Conservation (phyloP, 2,329 filamentous ascomycete species). For the Cladorrhinum sp. region DNA sequence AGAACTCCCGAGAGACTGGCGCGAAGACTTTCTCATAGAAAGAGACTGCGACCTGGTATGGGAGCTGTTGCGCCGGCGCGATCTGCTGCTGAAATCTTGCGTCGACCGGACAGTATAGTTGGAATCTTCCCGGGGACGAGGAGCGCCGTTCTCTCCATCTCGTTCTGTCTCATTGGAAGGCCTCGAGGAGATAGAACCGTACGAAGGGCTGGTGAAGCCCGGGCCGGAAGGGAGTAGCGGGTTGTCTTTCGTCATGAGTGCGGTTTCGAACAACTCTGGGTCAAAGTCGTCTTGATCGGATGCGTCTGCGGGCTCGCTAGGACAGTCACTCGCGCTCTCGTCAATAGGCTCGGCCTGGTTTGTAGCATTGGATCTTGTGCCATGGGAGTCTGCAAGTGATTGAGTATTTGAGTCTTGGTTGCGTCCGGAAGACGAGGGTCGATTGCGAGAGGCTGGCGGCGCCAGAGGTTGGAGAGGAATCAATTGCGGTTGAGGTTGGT, state of each 20-base stretch:
- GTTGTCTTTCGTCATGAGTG: slow-evolving; percentile 29
- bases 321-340: slow-evolving; percentile 20
- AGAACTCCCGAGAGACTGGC: slow-evolving; percentile 47
- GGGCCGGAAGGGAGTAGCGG: slow-evolving; percentile 33
- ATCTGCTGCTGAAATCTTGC: slow-evolving; percentile 1
- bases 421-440: slow-evolving; percentile 10
- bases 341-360: slow-evolving; percentile 17
- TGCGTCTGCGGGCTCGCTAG: slow-evolving; percentile 17
- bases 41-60: slow-evolving; percentile 23
- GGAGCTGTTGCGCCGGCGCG: slow-evolving; percentile 19
- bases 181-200: slow-evolving; percentile 32
- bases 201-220: slow-evolving; percentile 33
- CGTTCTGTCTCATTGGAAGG: slow-evolving; percentile 13
- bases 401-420: slow-evolving; percentile 9
- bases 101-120: slow-evolving; percentile 8
- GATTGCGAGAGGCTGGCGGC: slow-evolving; percentile 13
- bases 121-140: slow-evolving; percentile 11
- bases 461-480: slow-evolving; percentile 25
- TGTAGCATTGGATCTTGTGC: slow-evolving; percentile 23
- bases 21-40: slow-evolving; percentile 30
- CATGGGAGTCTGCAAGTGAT: slow-evolving; percentile 23
- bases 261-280: slow-evolving; percentile 4
- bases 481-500: slow-evolving; percentile 10
- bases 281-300: background rate
- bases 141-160: slow-evolving; percentile 9